Base-by-base conservation (phyloP, 768 basidiomycete species). In the Kwoniella botswanensis region DNA sequence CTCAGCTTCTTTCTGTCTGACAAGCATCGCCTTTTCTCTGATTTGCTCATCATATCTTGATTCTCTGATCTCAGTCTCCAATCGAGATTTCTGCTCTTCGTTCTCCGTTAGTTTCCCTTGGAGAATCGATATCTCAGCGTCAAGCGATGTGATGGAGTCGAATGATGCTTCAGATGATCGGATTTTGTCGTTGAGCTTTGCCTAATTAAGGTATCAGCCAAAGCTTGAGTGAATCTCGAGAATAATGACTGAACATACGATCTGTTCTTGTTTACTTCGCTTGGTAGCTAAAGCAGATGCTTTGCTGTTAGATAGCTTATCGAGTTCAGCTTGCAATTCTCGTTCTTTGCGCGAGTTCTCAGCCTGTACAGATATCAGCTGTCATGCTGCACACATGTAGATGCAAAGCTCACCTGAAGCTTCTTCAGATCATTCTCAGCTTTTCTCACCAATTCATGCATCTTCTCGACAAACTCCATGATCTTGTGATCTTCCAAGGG, bases 401-500 rank as follows among this genome's bases (percentile, higher is more conserved):
- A n/a, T 35, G 50, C 26, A 21, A 17, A 6, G 11, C 83, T 7
- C 72, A 91, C 92, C 86, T 92, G 91, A 18, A 92, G 81, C 72
- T 86, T 88, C 72, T 92, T 90, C 12, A 79, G 68, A 42, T 79
- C 72, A 3, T 83, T 74, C n/a, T 86, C 88, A 71, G 91, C 90
- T 71, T 86, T 87, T 44, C 88, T 85, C 67, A 89, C 89, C 4
- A 91, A 81, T 26, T 91, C 90, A 4, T 84, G 85, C 2, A 97
- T 84, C 61, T 87, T 88, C 10, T 89, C 84, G 26, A 89, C 86
- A 80, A 97, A 95, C 56, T 93, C 91, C 35, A 87, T 81, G 21
- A 94, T 86, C 79, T 93, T 88, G 52, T 89, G 88, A 52, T 89
- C 87, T 61, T 90, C 90, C 44, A 94, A 86, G 1, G 90, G 90